Conservation (phyloP, 2,329 filamentous ascomycete species). For the Trichoderma sp. region DNA sequence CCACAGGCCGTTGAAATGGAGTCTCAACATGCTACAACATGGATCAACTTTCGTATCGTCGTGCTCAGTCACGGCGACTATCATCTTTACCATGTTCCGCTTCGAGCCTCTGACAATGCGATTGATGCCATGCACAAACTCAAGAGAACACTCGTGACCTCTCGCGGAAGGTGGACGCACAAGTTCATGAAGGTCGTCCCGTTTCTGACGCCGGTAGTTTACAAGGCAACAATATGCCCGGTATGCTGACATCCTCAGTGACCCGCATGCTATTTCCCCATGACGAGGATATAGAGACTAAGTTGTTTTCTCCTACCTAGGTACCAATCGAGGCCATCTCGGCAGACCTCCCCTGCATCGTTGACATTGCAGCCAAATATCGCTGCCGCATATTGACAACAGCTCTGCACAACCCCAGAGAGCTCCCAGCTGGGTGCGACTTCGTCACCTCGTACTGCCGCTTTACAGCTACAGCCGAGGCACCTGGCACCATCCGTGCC, state of each 20-base stretch:
- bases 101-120: not conserved
- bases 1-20: not conserved
- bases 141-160: not conserved
- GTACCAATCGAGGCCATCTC: slow-evolving; percentile 1
- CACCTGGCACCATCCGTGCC: not conserved
- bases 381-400: not conserved
- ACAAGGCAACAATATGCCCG: not conserved
- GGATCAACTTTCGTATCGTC: not conserved
- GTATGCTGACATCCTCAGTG: not conserved
- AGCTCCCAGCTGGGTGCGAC: not conserved
- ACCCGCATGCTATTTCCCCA: not conserved
- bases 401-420: not conserved
- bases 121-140: not conserved
- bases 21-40: not conserved
- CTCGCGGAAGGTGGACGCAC: slow-evolving; percentile 1
- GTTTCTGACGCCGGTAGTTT: not conserved
- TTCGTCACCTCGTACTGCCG: not conserved
- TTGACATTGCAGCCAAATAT: slow-evolving; percentile 2
- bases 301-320: not conserved
- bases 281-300: not conserved
- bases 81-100: not conserved
- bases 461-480: not conserved
- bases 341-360: not conserved
- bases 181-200: not conserved
- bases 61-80: not conserved